Conservation (phyloP, 78 protist genomes). For the Dictyostelium citrinum region DNA sequence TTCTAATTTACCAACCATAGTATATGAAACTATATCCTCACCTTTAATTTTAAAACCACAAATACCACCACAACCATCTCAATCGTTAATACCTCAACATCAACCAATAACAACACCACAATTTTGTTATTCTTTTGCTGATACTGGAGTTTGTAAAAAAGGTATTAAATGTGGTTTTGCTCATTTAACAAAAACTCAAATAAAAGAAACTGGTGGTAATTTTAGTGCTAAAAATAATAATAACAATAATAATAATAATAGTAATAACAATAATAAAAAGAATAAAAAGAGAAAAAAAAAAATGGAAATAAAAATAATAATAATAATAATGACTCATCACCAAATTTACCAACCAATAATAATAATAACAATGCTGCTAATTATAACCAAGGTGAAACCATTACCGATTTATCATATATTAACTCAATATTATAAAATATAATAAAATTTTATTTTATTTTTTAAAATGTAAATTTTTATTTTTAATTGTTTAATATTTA, state of each 20-base stretch:
- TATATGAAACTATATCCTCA: not conserved
- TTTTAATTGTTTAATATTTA: too few species aligned
- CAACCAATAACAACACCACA: not conserved
- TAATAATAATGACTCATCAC: not conserved
- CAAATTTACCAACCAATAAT: not conserved
- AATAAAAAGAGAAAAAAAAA: not conserved
- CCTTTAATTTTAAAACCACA: not conserved
- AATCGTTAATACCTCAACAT: not conserved
- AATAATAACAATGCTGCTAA: not conserved
- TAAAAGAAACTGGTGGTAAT: constrained; percentile 9
- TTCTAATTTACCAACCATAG: not conserved
- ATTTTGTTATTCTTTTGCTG: constrained; percentile 35
- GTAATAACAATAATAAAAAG: not conserved
- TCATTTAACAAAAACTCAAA: constrained; percentile 25
- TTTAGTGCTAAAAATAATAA: not conserved
- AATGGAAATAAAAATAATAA: not conserved
- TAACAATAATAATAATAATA: not conserved
- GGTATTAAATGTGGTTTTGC: not conserved
- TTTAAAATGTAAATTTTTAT: too few species aligned
- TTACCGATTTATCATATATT: not conserved
- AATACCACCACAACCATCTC: not conserved
- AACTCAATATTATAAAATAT: not conserved
- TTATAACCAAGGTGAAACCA: not conserved
- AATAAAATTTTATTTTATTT: too few species aligned
- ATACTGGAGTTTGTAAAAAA: constrained; percentile 33